Evolutionary conservation across 345 rosid species (phyloP).

Genomic region (Carallia brachiata): DNA sequence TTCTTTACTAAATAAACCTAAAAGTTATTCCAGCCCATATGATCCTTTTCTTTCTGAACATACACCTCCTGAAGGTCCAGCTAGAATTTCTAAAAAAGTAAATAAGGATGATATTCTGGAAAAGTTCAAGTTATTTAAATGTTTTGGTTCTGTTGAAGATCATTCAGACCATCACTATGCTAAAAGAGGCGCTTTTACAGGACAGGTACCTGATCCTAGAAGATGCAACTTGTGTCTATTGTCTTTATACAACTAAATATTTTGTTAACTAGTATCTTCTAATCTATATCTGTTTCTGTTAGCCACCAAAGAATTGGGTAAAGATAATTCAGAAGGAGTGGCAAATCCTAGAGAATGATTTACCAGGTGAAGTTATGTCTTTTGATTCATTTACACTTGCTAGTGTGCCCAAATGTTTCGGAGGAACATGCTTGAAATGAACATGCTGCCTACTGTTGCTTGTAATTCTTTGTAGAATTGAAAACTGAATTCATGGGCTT

Average conservation of each 20-base stretch:
- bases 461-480: too few relatives aligned
- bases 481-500: too few relatives aligned
- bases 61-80: constrained; percentile 31
- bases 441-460: too few relatives aligned
- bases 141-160: constrained; percentile 75
- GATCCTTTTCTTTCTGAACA: constrained; percentile 17
- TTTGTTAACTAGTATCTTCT: background rate
- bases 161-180: constrained; percentile 62
- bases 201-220: constrained; percentile 48
- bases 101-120: constrained; percentile 49
- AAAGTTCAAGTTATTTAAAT: constrained; percentile 56
- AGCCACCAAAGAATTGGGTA: constrained; percentile 68
- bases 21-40: constrained; percentile 5
- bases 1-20: background rate
- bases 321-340: constrained; percentile 87
- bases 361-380: constrained; percentile 58
- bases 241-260: constrained; percentile 1
- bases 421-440: too few relatives aligned
- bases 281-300: constrained; percentile 12
- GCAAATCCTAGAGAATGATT: constrained; percentile 76
- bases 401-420: too few relatives aligned
- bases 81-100: constrained; percentile 30
- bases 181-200: constrained; percentile 30
- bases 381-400: background rate
- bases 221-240: background rate